Percentiles rank a stretch among this genome's conserved stretches.
These are phyloP conservation scores for Candida xyloterini DNA, from an alignment of 805 yeast species.

Conservation along the genomic window DNA sequence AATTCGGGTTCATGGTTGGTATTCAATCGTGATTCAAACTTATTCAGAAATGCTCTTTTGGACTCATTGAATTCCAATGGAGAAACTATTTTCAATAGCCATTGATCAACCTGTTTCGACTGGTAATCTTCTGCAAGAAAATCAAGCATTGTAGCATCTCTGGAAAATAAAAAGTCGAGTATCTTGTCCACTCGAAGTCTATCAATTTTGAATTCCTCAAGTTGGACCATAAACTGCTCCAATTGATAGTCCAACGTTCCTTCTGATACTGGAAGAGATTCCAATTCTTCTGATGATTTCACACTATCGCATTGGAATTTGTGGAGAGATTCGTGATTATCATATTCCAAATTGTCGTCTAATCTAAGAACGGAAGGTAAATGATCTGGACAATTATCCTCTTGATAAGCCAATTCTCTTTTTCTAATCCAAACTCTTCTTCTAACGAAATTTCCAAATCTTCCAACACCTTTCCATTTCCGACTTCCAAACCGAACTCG, in stretches of 20 bases:
- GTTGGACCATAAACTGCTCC: constrained; percentile 1
- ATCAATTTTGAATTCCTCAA: constrained; percentile 18
- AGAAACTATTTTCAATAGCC: constrained; percentile 14
- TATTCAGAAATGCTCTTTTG: constrained; percentile 15
- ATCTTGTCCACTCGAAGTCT: constrained; percentile 17
- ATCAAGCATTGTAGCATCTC: constrained; percentile 6
- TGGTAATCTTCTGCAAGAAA: constrained; percentile 7
- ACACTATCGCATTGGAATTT: no score
- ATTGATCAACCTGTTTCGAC: constrained; percentile 4
- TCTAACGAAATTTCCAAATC: constrained; percentile 48
- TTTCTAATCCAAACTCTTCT: constrained; percentile 50
- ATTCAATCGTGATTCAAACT: constrained; percentile 4
- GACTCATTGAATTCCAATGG: constrained; percentile 27
- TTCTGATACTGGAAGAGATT: not conserved
- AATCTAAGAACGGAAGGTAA: constrained; percentile 8
- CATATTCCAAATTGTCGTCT: not conserved
- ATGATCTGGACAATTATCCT: not conserved
- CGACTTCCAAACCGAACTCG: constrained; percentile 38
- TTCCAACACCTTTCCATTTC: constrained; percentile 50
- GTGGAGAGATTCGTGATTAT: not conserved
- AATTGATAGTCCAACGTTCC: not conserved
- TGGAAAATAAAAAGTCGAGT: constrained; percentile 12
- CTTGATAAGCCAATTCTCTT: constrained; percentile 25
- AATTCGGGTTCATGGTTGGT: not conserved
- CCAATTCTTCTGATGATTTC: not conserved